Evolutionary conservation across 23 red algal genomes (phyloP), one percentile per base, ranked within the genome.

Genomic region (Cyanidium caldarium): DNA sequence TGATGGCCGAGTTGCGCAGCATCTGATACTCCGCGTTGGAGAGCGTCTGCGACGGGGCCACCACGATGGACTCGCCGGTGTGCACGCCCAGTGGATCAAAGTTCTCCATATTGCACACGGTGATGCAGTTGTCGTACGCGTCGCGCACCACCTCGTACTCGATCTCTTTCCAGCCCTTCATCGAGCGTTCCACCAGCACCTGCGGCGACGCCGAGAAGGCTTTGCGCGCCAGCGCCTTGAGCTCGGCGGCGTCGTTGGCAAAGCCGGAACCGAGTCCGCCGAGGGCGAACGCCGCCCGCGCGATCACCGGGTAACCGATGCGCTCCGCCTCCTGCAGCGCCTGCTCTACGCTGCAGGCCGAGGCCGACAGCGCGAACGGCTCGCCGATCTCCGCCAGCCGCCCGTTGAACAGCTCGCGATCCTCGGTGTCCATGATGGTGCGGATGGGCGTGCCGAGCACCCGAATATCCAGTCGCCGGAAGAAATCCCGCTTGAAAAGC

Each of bases 91-190:
- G 45, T 0, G 92, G 84, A 68, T 98, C 92, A 73, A 98, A 98
- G 70, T 96, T 96, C 72, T 96, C 91, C 91, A 96, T 96, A 72
- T 96, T 96, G 72, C 91, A 96, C 44, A 96, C 91, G 39, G 91
- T 96, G 20, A 96, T 86, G 73, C 91, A 96, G 44, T 96, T 87
- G 69, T 88, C 84, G 68, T 85, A 88, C 23, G 91, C 91, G 77
- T 96, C 91, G 13, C 91, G 78, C 10, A 96, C 83, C 1, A 96
- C 91, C 45, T 96, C 91, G 58, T 96, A 96, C 56, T 96, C 91
- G 44, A 96, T 68, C 65, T 96, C 91, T 65, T 96, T 96, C 91
- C 91, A 96, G 39, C 91, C 91, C 23, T 79, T 79, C 91, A 96
- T 96, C 2, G 78, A 84, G 44, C 82, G 80, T 67, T 96, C 91